Evolutionary conservation across 2,329 filamentous ascomycete genomes (phyloP).

Genomic region (Exophiala sideris): DNA sequence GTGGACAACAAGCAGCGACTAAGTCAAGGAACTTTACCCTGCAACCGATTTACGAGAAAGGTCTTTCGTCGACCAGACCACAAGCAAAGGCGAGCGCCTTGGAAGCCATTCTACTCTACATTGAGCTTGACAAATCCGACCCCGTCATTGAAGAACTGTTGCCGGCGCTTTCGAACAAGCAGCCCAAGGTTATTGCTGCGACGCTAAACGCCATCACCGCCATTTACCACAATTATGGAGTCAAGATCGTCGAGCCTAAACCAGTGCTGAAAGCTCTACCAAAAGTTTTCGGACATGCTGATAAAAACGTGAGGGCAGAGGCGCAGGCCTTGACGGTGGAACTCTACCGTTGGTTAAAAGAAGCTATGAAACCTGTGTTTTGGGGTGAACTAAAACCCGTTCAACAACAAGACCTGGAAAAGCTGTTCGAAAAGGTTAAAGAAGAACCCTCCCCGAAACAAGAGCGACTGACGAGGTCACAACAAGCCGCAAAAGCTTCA

Average conservation of each 20-base stretch:
- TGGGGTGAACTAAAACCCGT: constrained; percentile 94
- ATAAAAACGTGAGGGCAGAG: constrained; percentile 96
- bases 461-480: constrained; percentile 79
- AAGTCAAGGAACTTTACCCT: constrained; percentile 74
- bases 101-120: constrained; percentile 81
- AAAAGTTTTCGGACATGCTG: constrained; percentile 89
- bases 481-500: constrained; percentile 78
- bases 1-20: constrained; percentile 65
- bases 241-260: constrained; percentile 91
- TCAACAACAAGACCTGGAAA: constrained; percentile 89
- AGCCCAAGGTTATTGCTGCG: constrained; percentile 80
- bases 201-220: constrained; percentile 72
- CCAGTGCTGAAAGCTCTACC: constrained; percentile 82
- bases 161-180: constrained; percentile 78
- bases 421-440: constrained; percentile 90
- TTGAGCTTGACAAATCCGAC: constrained; percentile 82
- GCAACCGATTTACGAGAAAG: constrained; percentile 82
- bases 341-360: constrained; percentile 92
- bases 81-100: constrained; percentile 82
- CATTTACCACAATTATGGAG: constrained; percentile 91
- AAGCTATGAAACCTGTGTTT: constrained; percentile 97
- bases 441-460: constrained; percentile 84
- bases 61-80: constrained; percentile 78
- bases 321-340: constrained; percentile 89
- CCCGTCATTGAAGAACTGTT: constrained; percentile 89